A percentile compares a stretch with the other conserved stretches of the same genome.
These are phyloP conservation scores for Stipa capillata DNA, from an alignment of 176 grass and related monocot species.

Conservation along the genomic window DNA sequence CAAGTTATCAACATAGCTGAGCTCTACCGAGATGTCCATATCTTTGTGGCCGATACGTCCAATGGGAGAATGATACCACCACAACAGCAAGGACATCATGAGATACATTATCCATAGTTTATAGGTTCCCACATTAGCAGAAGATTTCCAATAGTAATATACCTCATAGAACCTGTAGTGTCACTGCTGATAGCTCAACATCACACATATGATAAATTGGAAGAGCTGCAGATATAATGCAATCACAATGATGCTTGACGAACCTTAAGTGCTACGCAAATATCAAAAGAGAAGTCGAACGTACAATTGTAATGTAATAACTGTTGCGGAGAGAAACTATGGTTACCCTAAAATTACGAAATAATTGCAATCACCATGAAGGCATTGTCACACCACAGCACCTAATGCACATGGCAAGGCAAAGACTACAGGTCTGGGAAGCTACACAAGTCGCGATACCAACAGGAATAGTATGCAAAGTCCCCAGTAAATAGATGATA, in stretches of 20 bases:
- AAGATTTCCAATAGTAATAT: background rate
- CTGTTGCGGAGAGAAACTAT: background rate
- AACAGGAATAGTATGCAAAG: background rate
- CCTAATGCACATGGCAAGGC: too few relatives aligned
- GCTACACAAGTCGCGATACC: background rate
- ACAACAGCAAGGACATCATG: background rate
- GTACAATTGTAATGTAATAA: background rate
- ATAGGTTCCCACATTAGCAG: background rate
- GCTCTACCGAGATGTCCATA: background rate
- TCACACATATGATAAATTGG: background rate
- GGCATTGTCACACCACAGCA: background rate
- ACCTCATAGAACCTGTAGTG: background rate
- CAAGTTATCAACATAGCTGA: background rate
- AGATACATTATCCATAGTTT: background rate
- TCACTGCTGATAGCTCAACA: background rate
- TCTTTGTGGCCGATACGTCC: background rate
- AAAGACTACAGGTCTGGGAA: background rate
- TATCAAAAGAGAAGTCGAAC: background rate
- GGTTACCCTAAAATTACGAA: background rate
- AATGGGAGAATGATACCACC: background rate
- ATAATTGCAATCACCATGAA: background rate
- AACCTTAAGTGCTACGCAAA: background rate
- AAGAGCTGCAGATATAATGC: background rate
- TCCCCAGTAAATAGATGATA: background rate
- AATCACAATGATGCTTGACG: background rate